These are phyloP conservation scores for Aspergillus oerlinghausenensis DNA, from an alignment of 2,329 filamentous ascomycete species.

Conservation along the genomic window DNA sequence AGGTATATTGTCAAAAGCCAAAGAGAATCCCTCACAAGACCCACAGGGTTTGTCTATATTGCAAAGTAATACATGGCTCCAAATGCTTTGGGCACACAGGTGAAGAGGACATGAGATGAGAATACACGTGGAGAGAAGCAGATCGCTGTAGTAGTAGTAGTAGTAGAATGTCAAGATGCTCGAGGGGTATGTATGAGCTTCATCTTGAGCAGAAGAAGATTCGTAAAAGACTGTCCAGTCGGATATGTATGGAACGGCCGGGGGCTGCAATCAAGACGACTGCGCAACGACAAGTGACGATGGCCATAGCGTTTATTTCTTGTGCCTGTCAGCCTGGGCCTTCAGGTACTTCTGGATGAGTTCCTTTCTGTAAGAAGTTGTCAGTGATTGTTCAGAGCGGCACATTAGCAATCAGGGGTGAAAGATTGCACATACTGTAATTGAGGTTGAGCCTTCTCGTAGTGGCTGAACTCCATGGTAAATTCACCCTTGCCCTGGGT, in stretches of 20 bases:
- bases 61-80: constrained; percentile 17
- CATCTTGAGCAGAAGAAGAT: neutral
- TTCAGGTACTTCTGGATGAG: constrained; percentile 65
- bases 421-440: constrained; percentile 65
- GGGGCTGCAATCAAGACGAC: no score
- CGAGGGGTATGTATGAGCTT: neutral
- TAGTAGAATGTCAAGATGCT: constrained; percentile 1
- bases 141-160: neutral
- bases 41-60: constrained; percentile 18
- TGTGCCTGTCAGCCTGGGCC: constrained; percentile 59
- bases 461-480: constrained; percentile 98
- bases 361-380: constrained; percentile 49
- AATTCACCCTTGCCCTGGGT: constrained; percentile 99
- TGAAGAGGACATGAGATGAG: constrained; percentile 6
- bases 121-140: constrained; percentile 6
- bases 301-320: constrained; percentile 44
- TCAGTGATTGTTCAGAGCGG: constrained; percentile 7
- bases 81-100: constrained; percentile 4
- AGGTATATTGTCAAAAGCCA: constrained; percentile 3
- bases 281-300: no score
- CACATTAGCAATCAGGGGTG: neutral
- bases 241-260: neutral
- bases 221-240: neutral
- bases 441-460: constrained; percentile 78
- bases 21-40: constrained; percentile 11